Base-by-base conservation (phyloP, 495 filamentous ascomycete species). In the Xylaria palmicola region DNA sequence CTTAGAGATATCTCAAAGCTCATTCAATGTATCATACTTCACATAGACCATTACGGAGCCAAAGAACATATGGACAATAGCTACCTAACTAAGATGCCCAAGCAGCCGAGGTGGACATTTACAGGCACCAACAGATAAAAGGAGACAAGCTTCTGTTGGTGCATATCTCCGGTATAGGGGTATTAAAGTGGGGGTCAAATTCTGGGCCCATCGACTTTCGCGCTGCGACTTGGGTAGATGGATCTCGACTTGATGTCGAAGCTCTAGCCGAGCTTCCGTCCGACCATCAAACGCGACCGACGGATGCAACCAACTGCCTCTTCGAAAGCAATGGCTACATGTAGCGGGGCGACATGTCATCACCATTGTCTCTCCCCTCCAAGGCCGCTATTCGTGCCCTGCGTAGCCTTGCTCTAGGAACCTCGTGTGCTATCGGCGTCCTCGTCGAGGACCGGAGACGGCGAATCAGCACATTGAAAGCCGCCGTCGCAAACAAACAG, bases 361-460 rank as follows among this genome's bases (percentile, higher is more conserved):
- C 70, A 48, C 73, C 75, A 43, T 74, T 81, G 37, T 77, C 78
- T 60, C 75, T 82, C 44, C 80, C 81, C 36, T 83, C 81, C 57
- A 83, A 81, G 72, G 79, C 77, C 51, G 81, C 78, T 62, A 65
- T 84, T 54, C 77, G 79, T 60, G 76, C 79, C 47, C 75, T 85
- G 39, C 80, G 79, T 44, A 75, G 79, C 47, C 72, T 85, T 50
- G 76, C 77, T 50, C 60, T 84, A 0, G 81, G 81, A 54, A 80
- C 80, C 4, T 79, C 81, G 3, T 84, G 81, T 70, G 80, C 79
- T 24, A 48, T 85, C 57, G 79, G 77, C 57, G 69, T 81, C 22
- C 63, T 85, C 48, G 69, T 80, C 63, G 82, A 85, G 64, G 82
- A 84, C 66, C 81, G 78, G 37, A 76, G 81, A 43, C 74, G 81